Evolutionary conservation across 2,329 filamentous ascomycete genomes (phyloP), one percentile per base, ranked within the genome.

Genomic region (Pseudopithomyces maydicus): DNA sequence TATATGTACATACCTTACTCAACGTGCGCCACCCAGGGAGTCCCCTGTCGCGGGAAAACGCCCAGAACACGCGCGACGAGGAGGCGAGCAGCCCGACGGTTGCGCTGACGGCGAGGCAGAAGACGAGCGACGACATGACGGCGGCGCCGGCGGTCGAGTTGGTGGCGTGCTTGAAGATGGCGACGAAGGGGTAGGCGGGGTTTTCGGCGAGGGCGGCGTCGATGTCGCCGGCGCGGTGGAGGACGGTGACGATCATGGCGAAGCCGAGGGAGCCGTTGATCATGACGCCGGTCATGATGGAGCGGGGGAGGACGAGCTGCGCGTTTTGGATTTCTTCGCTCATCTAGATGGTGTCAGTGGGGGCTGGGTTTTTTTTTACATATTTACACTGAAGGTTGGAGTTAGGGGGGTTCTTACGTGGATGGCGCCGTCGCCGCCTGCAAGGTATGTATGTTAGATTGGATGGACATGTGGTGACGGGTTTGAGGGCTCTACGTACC

Each of bases 161-260:
- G 0, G 67, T 63, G 1, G 66, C 69, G 5, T 62, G 54, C n/a
- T 63, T 60, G 45, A 85, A 82, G 29, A 83, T 63, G 2, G 83
- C 81, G 1, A 84, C 81, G 47, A 69, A 72, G 0, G 70, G 69
- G n/a, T 70, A 73, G 77, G 64, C 83, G 78, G 4, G 83, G 79
- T 63, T 66, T 55, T 55, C 66, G 17, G 53, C 55, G 3, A 73
- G 51, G 0, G 70, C 71, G 0, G 60, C 62, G 4, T 76, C 67
- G 12, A 77, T 66, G 36, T 75, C 67, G 0, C 73, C 71, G 26
- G 75, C 59, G 29, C 72, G 69, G 54, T 76, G 76, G 29, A 74
- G 64, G 36, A 71, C 67, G 7, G 73, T 70, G 49, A 77, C 62
- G 10, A 70, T 54, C 59, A 72, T 72, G 26, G 67, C 61, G 10